phyloP scores from a whole-genome alignment of 352 stramenopile species.

The Globisporangium megalacanthum region DNA sequence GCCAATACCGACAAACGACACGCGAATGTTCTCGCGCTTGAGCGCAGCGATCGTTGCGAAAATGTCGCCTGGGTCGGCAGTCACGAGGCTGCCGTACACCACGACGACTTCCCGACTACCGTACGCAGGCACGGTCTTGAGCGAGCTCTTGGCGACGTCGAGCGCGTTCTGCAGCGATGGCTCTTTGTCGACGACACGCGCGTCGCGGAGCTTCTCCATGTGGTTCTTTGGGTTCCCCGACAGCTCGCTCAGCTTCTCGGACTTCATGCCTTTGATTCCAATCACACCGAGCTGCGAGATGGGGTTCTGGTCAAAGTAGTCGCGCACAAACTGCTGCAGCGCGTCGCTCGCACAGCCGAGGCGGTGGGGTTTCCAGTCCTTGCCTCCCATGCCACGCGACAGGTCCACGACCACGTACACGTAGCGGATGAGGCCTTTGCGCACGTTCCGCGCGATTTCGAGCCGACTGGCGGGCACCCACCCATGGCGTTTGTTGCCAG shows the following conservation, averaged over 20 bases:
- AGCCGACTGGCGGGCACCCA: slow-evolving; percentile 30
- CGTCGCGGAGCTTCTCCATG: slow-evolving; percentile 69
- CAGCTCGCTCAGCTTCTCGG: slow-evolving; percentile 89
- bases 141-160: slow-evolving; percentile 82
- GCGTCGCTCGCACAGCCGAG: slow-evolving; percentile 58
- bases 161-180: slow-evolving; percentile 90
- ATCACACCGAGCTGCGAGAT: slow-evolving; percentile 91
- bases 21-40: slow-evolving; percentile 87
- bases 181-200: slow-evolving; percentile 72
- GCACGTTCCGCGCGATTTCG: slow-evolving; percentile 81
- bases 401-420: slow-evolving; percentile 83
- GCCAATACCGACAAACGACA: slow-evolving; percentile 92
- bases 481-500: neutral
- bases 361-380: slow-evolving; percentile 86
- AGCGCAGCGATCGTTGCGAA: slow-evolving; percentile 91
- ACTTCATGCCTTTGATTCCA: slow-evolving; percentile 86
- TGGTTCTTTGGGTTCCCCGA: slow-evolving; percentile 86
- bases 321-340: slow-evolving; percentile 81
- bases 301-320: slow-evolving; percentile 95
- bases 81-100: slow-evolving; percentile 93
- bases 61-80: slow-evolving; percentile 95
- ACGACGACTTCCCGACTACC: slow-evolving; percentile 91
- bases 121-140: slow-evolving; percentile 89
- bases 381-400: slow-evolving; percentile 79
- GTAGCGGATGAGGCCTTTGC: slow-evolving; percentile 83